Evolutionary conservation across 345 rosid species (phyloP), one percentile per base, ranked within the genome.

Genomic region (Rhodomyrtus tomentosa): DNA sequence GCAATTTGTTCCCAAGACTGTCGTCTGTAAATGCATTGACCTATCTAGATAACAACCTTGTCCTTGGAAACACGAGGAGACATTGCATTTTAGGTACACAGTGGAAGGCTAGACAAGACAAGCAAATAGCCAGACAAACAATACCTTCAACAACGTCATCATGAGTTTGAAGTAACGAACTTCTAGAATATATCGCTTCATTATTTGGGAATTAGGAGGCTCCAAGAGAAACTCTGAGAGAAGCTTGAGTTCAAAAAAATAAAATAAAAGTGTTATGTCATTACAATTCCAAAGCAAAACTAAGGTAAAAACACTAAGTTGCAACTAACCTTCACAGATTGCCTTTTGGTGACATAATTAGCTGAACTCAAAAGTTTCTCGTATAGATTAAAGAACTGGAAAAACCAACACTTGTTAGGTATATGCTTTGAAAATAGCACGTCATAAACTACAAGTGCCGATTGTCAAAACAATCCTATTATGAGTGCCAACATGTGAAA

Each of bases 331-430:
- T 94, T 97, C 86, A 97, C 85, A 29, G 99, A 97, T 88, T 97
- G 99, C 90, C 99, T 91, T 90, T 97, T 95, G 24, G 99, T 97
- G 88, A 97, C 99, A 84, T 97, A 97, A 87, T 95, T 97, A 48
- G 96, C 86, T 86, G 99, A 97, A 52, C 89, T 94, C 92, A 97
- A 87, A 53, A 97, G 98, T 82, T 90, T 94, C 88, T 93, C 98
- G 80, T 95, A 97, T 16, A 92, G 56, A 62, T 91, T 95, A 91
- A 97, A 97, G 93, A 97, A 97, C 98, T 95, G 97, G 86, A 92
- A 91, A 76, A 91, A 84, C n/a, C 82, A 52, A 24, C 50, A 36
- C 80, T 85, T 18, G 76, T 68, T 21, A 68, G 79, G 45, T 8
- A 68, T 10, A 68, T 36, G 45, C 45, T 68, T 68, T 36, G 79